A percentile compares a stretch with the other conserved stretches of the same genome.
These are phyloP conservation scores for Circinella minor DNA, from an alignment of 371 early-diverging fungal genomes.

Conservation along the genomic window DNA sequence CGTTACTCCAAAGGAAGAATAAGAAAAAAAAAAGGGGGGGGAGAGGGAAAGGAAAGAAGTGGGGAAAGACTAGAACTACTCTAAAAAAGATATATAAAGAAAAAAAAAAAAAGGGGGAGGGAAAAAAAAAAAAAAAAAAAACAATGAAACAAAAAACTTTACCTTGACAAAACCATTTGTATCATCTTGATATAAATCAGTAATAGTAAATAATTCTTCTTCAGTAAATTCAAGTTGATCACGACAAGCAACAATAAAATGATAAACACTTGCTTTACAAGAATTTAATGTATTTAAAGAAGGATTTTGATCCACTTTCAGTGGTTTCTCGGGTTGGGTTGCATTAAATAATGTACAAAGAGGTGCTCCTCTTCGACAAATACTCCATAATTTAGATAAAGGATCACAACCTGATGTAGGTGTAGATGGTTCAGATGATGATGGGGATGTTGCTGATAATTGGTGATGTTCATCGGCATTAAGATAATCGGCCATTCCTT, in stretches of 20 bases:
- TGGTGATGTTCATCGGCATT: slow-evolving; percentile 29
- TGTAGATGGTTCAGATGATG: slow-evolving; percentile 36
- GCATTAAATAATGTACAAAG: slow-evolving; percentile 86
- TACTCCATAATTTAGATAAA: slow-evolving; percentile 83
- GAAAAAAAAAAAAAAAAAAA: not conserved
- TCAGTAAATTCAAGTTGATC: slow-evolving; percentile 71
- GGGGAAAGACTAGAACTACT: no score
- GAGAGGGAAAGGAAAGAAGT: no score
- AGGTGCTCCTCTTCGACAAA: slow-evolving; percentile 87
- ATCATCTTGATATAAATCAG: slow-evolving; percentile 91
- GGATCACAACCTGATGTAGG: slow-evolving; percentile 69
- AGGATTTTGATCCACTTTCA: slow-evolving; percentile 58
- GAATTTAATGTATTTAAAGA: slow-evolving; percentile 67
- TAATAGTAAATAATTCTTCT: slow-evolving; percentile 83
- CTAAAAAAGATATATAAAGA: no score
- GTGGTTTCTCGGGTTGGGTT: slow-evolving; percentile 59
- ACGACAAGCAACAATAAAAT: slow-evolving; percentile 76
- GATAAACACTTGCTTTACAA: slow-evolving; percentile 84
- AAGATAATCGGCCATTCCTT: slow-evolving; percentile 63
- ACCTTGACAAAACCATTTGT: slow-evolving; percentile 96
- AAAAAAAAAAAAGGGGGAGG: no score
- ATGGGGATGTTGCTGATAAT: slow-evolving; percentile 22
- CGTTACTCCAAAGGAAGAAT: no score
- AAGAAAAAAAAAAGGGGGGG: no score
- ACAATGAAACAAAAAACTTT: slow-evolving; percentile 14